Percentiles rank a stretch among this genome's conserved stretches.
Evolutionary conservation across 768 basidiomycete species (phyloP).

Genomic region (Mycena pura): DNA sequence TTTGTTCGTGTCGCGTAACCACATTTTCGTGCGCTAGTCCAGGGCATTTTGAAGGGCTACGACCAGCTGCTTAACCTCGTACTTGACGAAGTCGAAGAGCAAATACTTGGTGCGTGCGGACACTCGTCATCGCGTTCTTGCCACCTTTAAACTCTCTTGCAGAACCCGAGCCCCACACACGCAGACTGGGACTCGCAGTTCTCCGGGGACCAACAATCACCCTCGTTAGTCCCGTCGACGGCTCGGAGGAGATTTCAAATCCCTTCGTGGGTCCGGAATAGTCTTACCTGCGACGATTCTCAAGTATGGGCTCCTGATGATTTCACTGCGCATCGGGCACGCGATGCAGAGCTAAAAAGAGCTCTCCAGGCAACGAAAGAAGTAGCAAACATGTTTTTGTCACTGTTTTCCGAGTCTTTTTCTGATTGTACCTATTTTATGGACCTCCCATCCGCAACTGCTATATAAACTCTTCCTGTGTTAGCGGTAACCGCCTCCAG

Average conservation of each 20-base stretch:
- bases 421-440: slow-evolving; percentile 75
- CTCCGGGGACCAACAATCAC: slow-evolving; percentile 95
- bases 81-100: slow-evolving; percentile 93
- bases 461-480: neutral
- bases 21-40: slow-evolving; percentile 68
- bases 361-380: slow-evolving; percentile 18
- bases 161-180: slow-evolving; percentile 71
- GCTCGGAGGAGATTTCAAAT: slow-evolving; percentile 92
- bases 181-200: slow-evolving; percentile 83
- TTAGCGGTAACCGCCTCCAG: slow-evolving; percentile 19
- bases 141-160: slow-evolving; percentile 21
- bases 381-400: slow-evolving; percentile 35
- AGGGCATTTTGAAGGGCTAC: slow-evolving; percentile 91
- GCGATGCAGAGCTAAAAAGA: no score
- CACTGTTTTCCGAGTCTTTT: slow-evolving; percentile 44
- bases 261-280: slow-evolving; percentile 82
- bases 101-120: slow-evolving; percentile 62
- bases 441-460: slow-evolving; percentile 7
- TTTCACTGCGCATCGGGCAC: no score
- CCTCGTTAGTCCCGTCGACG: slow-evolving; percentile 92
- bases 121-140: slow-evolving; percentile 15
- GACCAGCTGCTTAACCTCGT: slow-evolving; percentile 97
- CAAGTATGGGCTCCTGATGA: no score
- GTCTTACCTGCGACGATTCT: neutral
- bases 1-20: slow-evolving; percentile 10